Evolutionary conservation across 2,329 filamentous ascomycete genomes (phyloP), one percentile per base, ranked within the genome.

Genomic region (Pyrenophora seminiperda): DNA sequence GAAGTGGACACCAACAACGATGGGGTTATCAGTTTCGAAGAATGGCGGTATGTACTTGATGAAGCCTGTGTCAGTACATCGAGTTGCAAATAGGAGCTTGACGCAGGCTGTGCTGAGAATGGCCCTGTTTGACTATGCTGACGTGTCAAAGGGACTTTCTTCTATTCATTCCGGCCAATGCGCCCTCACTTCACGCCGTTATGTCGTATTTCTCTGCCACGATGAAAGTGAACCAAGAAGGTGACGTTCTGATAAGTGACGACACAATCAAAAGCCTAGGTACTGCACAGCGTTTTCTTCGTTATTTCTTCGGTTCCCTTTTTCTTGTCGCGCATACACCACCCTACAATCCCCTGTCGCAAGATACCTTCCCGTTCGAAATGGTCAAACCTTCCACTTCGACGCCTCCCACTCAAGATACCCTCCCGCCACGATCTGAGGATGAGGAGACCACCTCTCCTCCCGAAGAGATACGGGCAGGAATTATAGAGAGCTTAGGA

Each of bases 261-360:
- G 91, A 96, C 73, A 88, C 87, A 71, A 83, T 96, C 69, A 85
- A 96, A 81, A 90, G 92, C 77, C 81, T 96, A 92, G 93, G 93
- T 96, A 97, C 82, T 84, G 81, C 81, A 73, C 68, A 76, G 69
- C 78, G 77, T 75, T 86, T 84, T 77, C 82, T 91, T 83, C 81
- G 84, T 74, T 80, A 83, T 77, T 80, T 91, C 66, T 89, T 92
- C 80, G 88, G 88, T 77, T 87, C 87, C 71, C 81, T 93, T 67
- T 78, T 89, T 68, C 82, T 84, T 75, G 80, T 90, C 71, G 85
- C 85, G 68, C 80, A 75, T 56, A 65, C 68, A 72, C 76, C 80
- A 62, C 70, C 67, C 66, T 68, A 66, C 41, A 59, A 58, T 45
- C 57, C 62, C 53, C 56, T 59, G 56, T 50, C 60, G 30, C 57